Evolutionary conservation across 495 filamentous ascomycete genomes (phyloP).

Genomic region (Tetracladium setigerum): DNA sequence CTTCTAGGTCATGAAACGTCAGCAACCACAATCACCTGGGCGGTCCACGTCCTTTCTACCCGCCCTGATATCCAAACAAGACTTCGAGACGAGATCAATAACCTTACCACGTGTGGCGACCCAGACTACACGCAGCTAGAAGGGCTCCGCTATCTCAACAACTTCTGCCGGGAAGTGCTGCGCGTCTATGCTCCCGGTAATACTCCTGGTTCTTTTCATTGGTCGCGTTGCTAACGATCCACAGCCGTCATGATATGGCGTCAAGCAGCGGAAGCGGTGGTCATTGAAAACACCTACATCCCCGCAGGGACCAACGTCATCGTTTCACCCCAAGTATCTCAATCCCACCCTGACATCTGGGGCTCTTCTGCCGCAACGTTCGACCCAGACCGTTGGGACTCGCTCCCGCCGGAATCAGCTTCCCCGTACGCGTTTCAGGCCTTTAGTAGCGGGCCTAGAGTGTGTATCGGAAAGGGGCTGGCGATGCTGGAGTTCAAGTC

Average conservation of each 20-base stretch:
- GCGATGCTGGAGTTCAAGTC: slow-evolving; percentile 35
- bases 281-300: too few relatives aligned
- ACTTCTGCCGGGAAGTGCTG: slow-evolving; percentile 31
- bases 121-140: slow-evolving; percentile 31
- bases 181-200: slow-evolving; percentile 30
- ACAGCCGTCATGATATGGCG: too few relatives aligned
- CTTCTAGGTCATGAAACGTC: slow-evolving; percentile 27
- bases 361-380: slow-evolving; percentile 23
- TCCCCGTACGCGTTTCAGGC: slow-evolving; percentile 29
- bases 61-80: slow-evolving; percentile 1
- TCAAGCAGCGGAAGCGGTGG: too few relatives aligned
- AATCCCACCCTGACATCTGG: slow-evolving; percentile 20
- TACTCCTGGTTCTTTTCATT: too few relatives aligned
- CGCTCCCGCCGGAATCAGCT: slow-evolving; percentile 20
- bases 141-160: slow-evolving; percentile 28
- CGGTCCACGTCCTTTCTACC: slow-evolving; percentile 12
- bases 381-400: slow-evolving; percentile 31
- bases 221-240: too few relatives aligned
- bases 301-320: too few relatives aligned
- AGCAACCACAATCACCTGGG: slow-evolving; percentile 19
- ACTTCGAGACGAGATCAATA: too few relatives aligned
- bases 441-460: slow-evolving; percentile 30
- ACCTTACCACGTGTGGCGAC: too few relatives aligned
- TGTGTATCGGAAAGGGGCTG: slow-evolving; percentile 33
- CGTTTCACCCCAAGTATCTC: too few relatives aligned